These are phyloP conservation scores for Mollisia scopiformis DNA, from an alignment of 2,329 filamentous ascomycete genomes.

Conservation along the genomic window DNA sequence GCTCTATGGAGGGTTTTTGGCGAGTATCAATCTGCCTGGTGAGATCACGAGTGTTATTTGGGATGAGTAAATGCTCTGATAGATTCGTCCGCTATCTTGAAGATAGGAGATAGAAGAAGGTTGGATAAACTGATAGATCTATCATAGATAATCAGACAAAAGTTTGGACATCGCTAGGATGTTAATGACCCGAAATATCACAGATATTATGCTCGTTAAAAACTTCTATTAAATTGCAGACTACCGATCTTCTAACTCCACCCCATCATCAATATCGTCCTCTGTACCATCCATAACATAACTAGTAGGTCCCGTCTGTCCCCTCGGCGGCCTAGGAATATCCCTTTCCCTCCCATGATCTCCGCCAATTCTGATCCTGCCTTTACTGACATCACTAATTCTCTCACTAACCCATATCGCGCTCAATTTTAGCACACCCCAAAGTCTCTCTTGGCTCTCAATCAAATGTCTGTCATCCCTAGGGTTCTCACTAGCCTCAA, in stretches of 20 bases:
- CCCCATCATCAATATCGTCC: conserved; percentile 47
- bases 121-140: neutral
- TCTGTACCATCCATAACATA: conserved; percentile 56
- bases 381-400: conserved; percentile 55
- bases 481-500: conserved; percentile 80
- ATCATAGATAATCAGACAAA: neutral
- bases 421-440: conserved; percentile 56
- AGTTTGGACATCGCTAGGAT: neutral
- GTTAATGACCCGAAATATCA: neutral
- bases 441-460: conserved; percentile 67
- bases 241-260: conserved; percentile 45
- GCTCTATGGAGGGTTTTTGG: conserved; percentile 38
- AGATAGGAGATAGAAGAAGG: neutral
- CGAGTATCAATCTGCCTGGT: conserved; percentile 26
- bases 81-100: neutral
- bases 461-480: conserved; percentile 55
- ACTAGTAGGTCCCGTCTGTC: conserved; percentile 30
- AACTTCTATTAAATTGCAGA: neutral
- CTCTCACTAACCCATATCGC: conserved; percentile 63
- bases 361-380: conserved; percentile 55
- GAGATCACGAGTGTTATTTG: conserved; percentile 35
- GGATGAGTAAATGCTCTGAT: conserved; percentile 30
- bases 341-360: conserved; percentile 39
- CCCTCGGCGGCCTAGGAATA: conserved; percentile 28
- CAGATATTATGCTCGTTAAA: neutral